phyloP scores from a whole-genome alignment of 2,329 filamentous ascomycete genomes.

The Exophiala oligosperma region DNA sequence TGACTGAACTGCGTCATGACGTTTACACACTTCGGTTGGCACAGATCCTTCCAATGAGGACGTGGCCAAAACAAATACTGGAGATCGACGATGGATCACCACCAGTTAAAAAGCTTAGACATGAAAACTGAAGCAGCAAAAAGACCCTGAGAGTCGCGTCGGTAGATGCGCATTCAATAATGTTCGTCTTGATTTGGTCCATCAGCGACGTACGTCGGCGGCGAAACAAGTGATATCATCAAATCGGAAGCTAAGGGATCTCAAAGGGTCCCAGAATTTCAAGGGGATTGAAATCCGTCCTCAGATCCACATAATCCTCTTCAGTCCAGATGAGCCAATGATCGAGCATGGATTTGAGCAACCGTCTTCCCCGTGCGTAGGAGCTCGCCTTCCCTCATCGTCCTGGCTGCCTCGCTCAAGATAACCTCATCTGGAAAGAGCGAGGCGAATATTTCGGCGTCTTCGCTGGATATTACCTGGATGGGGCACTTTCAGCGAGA shows the following conservation, averaged over 20 bases:
- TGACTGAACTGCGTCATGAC: neutral
- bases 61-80: neutral
- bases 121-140: neutral
- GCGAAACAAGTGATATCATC: conserved; percentile 1
- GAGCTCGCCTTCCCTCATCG: too few species aligned
- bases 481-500: neutral
- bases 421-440: neutral
- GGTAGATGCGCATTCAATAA: too few species aligned
- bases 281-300: too few species aligned
- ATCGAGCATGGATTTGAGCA: neutral
- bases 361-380: too few species aligned
- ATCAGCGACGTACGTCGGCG: neutral
- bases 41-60: neutral
- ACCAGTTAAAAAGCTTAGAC: neutral
- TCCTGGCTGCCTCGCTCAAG: too few species aligned
- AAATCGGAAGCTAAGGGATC: neutral
- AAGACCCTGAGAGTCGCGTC: neutral
- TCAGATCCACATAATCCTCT: neutral
- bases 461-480: neutral
- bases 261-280: too few species aligned
- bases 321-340: neutral
- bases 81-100: neutral
- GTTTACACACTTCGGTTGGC: neutral
- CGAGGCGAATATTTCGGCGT: neutral
- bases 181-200: neutral